phyloP scores from a whole-genome alignment of 73 alveolate genomes.

The Stentor coeruleus region DNA sequence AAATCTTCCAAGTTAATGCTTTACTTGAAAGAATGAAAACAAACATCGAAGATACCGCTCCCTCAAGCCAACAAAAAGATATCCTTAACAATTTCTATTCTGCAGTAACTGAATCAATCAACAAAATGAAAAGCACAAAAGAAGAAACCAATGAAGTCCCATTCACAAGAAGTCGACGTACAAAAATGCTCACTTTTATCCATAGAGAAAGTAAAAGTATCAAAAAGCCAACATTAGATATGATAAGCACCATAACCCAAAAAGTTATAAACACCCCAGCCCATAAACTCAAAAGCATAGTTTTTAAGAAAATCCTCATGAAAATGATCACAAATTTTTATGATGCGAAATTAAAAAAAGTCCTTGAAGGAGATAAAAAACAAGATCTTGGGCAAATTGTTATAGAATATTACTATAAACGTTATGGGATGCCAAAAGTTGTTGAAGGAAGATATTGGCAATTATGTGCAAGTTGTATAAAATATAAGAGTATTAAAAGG shows the following conservation, averaged over 20 bases:
- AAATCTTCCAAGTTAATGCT: slow-evolving; percentile 18
- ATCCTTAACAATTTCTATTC: background rate
- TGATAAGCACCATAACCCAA: background rate
- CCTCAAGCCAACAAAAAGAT: background rate
- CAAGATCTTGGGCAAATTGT: slow-evolving; percentile 5
- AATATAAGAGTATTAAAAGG: slow-evolving; percentile 5
- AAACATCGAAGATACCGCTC: background rate
- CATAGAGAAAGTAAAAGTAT: background rate
- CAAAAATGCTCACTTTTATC: background rate
- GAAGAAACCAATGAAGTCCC: background rate
- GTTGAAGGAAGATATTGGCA: slow-evolving; percentile 5
- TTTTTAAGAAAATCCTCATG: background rate
- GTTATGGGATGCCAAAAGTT: slow-evolving; percentile 25
- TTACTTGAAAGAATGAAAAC: background rate
- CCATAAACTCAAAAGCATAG: background rate
- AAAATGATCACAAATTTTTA: background rate
- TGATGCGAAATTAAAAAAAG: background rate
- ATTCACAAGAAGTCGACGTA: background rate
- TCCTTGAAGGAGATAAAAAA: background rate
- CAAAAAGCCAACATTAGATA: background rate
- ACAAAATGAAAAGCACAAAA: background rate
- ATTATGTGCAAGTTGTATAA: background rate
- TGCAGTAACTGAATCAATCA: background rate
- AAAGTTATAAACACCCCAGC: slow-evolving; percentile 21
- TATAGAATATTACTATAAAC: background rate